A percentile compares a stretch with the other conserved stretches of the same genome.
phyloP scores from a whole-genome alignment of 2,329 filamentous ascomycete species.

The Leptographium procerum region DNA sequence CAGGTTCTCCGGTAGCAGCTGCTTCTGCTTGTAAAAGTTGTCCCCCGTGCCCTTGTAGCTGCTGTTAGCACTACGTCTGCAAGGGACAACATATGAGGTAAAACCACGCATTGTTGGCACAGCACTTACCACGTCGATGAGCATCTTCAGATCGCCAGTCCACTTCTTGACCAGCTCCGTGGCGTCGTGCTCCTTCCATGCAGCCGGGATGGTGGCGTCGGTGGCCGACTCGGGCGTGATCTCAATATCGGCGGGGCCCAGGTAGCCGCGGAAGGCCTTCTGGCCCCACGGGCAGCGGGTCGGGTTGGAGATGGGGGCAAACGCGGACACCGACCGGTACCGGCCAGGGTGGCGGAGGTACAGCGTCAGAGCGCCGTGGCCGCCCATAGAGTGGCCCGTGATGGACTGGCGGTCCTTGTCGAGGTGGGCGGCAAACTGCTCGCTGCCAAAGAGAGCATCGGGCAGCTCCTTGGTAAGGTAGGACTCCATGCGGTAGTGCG shows the following conservation, averaged over 20 bases:
- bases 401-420: constrained; percentile 66
- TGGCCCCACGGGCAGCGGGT: constrained; percentile 81
- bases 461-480: constrained; percentile 91
- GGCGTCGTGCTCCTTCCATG: constrained; percentile 84
- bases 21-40: constrained; percentile 91
- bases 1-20: constrained; percentile 90
- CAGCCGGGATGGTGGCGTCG: constrained; percentile 32
- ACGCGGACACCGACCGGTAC: constrained; percentile 83
- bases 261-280: constrained; percentile 88
- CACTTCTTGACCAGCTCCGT: constrained; percentile 75
- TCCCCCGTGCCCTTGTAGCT: constrained; percentile 71
- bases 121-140: constrained; percentile 67
- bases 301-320: constrained; percentile 84
- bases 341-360: constrained; percentile 84
- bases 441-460: constrained; percentile 49
- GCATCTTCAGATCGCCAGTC: constrained; percentile 56
- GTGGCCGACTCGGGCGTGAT: constrained; percentile 6
- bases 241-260: constrained; percentile 51
- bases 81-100: not conserved
- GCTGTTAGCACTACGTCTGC: not conserved
- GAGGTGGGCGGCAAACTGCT: constrained; percentile 53
- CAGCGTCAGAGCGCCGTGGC: constrained; percentile 85
- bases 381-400: constrained; percentile 93
- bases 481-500: constrained; percentile 86
- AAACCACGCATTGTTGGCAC: no score